phyloP scores from a whole-genome alignment of 2,329 filamentous ascomycete species.

The Penicillium sp. region DNA sequence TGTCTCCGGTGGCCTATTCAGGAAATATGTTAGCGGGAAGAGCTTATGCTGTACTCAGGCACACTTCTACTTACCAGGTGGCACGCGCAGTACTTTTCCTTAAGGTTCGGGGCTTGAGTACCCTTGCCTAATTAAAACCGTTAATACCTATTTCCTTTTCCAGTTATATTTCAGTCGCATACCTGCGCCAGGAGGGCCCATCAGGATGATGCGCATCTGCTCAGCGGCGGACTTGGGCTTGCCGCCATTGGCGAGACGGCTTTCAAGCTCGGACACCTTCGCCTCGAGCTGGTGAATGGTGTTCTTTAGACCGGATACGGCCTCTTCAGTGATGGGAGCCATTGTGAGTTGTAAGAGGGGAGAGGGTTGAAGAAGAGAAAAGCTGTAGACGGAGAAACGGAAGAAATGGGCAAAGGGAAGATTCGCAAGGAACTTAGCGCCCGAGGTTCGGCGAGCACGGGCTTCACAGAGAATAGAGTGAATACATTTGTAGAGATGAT shows the following conservation, averaged over 20 bases:
- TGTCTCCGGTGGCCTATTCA: slow-evolving; percentile 88
- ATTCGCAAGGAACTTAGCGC: slow-evolving; percentile 29
- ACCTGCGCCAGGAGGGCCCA: slow-evolving; percentile 97
- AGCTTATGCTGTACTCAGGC: not conserved
- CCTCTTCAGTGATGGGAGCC: slow-evolving; percentile 81
- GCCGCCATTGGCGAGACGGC: slow-evolving; percentile 57
- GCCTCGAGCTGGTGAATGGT: slow-evolving; percentile 79
- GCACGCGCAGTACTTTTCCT: slow-evolving; percentile 96
- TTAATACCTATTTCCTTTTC: slow-evolving; percentile 15
- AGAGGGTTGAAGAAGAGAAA: slow-evolving; percentile 20
- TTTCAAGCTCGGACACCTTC: slow-evolving; percentile 82
- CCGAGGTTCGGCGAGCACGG: slow-evolving; percentile 34
- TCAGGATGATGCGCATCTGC: slow-evolving; percentile 91
- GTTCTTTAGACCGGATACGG: slow-evolving; percentile 77
- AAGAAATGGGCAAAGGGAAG: slow-evolving; percentile 28
- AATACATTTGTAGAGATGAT: not conserved
- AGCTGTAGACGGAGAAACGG: slow-evolving; percentile 14
- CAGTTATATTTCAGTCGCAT: slow-evolving; percentile 25
- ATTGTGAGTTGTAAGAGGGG: slow-evolving; percentile 54
- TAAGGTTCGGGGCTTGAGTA: slow-evolving; percentile 96
- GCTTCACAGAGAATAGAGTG: not conserved
- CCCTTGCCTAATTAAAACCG: slow-evolving; percentile 72
- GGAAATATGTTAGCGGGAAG: slow-evolving; percentile 15
- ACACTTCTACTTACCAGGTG: slow-evolving; percentile 69
- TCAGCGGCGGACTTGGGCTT: slow-evolving; percentile 53